Percentiles rank a stretch among this genome's conserved stretches.
Evolutionary conservation across 805 yeast species (phyloP).

Genomic region (Yarrowia sp.): DNA sequence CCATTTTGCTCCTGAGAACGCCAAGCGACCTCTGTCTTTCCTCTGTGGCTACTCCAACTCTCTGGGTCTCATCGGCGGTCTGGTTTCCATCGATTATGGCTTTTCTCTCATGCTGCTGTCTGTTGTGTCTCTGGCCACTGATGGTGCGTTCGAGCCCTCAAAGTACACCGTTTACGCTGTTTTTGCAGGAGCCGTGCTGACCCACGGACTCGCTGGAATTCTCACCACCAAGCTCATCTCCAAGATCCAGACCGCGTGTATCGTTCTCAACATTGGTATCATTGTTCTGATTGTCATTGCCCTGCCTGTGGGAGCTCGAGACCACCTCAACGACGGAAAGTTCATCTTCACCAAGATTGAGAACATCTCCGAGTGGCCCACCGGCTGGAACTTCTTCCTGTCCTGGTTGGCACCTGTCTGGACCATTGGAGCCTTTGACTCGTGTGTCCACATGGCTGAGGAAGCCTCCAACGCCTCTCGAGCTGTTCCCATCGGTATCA

Average conservation of each 20-base stretch:
- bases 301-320: conserved; percentile 43
- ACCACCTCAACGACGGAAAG: conserved; percentile 56
- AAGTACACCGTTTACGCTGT: conserved; percentile 66
- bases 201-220: conserved; percentile 62
- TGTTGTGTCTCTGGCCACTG: conserved; percentile 52
- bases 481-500: conserved; percentile 71
- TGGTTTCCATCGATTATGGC: conserved; percentile 74
- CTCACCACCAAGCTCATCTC: conserved; percentile 65
- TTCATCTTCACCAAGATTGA: conserved; percentile 63
- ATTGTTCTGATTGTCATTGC: conserved; percentile 56
- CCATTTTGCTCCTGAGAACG: conserved; percentile 64
- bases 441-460: conserved; percentile 75
- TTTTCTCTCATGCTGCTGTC: conserved; percentile 64
- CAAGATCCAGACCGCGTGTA: conserved; percentile 65
- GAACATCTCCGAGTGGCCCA: conserved; percentile 62
- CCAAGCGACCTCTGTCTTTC: conserved; percentile 63
- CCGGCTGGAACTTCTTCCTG: conserved; percentile 62
- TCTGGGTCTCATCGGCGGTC: conserved; percentile 68
- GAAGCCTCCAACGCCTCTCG: conserved; percentile 68
- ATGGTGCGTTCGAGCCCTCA: conserved; percentile 64
- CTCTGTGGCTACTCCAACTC: conserved; percentile 73
- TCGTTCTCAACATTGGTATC: conserved; percentile 60
- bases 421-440: conserved; percentile 78
- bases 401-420: conserved; percentile 73
- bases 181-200: conserved; percentile 64